phyloP scores from a whole-genome alignment of 2,329 filamentous ascomycete genomes.

The Aureobasidium sp. region DNA sequence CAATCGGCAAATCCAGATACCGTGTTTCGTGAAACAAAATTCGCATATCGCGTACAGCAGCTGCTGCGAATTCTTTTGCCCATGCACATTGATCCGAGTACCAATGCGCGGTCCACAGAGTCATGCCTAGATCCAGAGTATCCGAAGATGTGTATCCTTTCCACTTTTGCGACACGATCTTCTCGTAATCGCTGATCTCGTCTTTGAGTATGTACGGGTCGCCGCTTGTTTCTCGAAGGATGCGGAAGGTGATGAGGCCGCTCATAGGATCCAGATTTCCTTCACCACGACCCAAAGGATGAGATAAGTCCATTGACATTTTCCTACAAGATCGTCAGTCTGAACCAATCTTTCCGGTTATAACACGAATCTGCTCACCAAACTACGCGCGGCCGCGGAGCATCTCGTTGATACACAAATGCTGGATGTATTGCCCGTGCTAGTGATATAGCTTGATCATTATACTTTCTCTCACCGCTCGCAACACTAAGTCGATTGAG shows the following conservation, averaged over 20 bases:
- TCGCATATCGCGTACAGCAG: slow-evolving; percentile 18
- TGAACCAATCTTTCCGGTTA: neutral
- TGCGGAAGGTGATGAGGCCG: slow-evolving; percentile 45
- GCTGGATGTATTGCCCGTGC: slow-evolving; percentile 47
- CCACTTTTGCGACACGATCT: slow-evolving; percentile 42
- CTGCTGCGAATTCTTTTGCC: slow-evolving; percentile 31
- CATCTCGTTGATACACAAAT: slow-evolving; percentile 41
- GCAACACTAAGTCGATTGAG: slow-evolving; percentile 49
- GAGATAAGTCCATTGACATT: slow-evolving; percentile 44
- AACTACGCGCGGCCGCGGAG: slow-evolving; percentile 38
- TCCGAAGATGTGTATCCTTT: slow-evolving; percentile 42
- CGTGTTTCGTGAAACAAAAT: slow-evolving; percentile 14
- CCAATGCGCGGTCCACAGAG: slow-evolving; percentile 51
- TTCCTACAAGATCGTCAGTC: slow-evolving; percentile 29
- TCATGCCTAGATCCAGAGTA: slow-evolving; percentile 53
- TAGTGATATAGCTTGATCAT: slow-evolving; percentile 46
- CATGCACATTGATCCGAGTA: slow-evolving; percentile 42
- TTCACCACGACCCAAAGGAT: slow-evolving; percentile 44
- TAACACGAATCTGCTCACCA: slow-evolving; percentile 32
- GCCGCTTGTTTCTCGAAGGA: slow-evolving; percentile 38
- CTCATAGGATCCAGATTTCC: slow-evolving; percentile 52
- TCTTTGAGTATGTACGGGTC: slow-evolving; percentile 32
- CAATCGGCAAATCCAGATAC: slow-evolving; percentile 10
- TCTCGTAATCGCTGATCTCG: slow-evolving; percentile 49
- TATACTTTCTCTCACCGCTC: slow-evolving; percentile 41